Evolutionary conservation across 2,329 filamentous ascomycete species (phyloP).

Genomic region (Ambrosiella xylebori): DNA sequence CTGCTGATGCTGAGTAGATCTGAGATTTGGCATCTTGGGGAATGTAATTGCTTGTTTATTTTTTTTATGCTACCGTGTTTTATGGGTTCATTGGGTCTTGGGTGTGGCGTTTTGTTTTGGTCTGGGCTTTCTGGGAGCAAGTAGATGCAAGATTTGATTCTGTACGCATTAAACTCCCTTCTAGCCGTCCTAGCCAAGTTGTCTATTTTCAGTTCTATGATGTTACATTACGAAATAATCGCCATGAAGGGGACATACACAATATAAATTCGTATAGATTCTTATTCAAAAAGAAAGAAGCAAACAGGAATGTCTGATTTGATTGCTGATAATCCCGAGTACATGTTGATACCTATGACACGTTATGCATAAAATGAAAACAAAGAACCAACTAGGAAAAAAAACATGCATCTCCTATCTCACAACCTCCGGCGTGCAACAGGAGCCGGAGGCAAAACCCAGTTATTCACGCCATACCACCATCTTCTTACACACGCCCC

Average conservation of each 20-base stretch:
- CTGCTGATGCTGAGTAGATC: not conserved
- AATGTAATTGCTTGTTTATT: not conserved
- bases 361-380: conserved; percentile 1
- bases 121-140: no score
- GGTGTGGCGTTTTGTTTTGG: no score
- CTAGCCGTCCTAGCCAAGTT: no score
- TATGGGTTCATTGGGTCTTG: not conserved
- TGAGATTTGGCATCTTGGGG: not conserved
- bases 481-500: conserved; percentile 68
- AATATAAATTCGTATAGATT: not conserved
- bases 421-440: conserved; percentile 11
- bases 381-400: not conserved
- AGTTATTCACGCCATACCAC: conserved; percentile 94
- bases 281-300: not conserved
- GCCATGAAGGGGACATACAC: not conserved
- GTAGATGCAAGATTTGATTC: no score
- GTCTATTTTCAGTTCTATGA: no score
- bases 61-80: not conserved
- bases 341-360: not conserved
- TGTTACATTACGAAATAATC: not conserved
- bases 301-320: not conserved
- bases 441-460: conserved; percentile 42
- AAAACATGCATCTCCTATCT: not conserved
- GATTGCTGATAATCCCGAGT: not conserved
- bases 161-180: no score